Evolutionary conservation across 1,284 basidiomycete species (phyloP), one percentile per base, ranked within the genome.

Genomic region (Apiotrichum gracile): DNA sequence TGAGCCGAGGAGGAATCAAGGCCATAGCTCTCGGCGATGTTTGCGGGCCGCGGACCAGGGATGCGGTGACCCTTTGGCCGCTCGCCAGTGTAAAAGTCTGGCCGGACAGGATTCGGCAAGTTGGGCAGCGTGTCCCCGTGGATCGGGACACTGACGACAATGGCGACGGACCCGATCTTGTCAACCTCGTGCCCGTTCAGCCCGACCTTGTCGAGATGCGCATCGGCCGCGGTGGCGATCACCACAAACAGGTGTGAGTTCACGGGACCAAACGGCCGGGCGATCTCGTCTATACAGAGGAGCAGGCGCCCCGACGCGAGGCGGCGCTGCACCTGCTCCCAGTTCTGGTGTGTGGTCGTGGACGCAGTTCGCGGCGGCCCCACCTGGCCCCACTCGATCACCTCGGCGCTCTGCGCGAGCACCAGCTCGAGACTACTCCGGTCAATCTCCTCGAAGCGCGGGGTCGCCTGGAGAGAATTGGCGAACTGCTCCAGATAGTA

Each of bases 51-150:
- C 17, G 10, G 17, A 21, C 6, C 19, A n/a, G 27, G 19, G 9
- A 7, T 17, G 37, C n/a, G 8, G 14, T 4, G 38, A 27, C 37
- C 17, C 9, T 9, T 7, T n/a, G 9, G 10, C 19, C 10, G 25
- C 8, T 47, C 44, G 25, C 49, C 49, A 6, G 39, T 42, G 29
- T 37, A 31, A 40, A 57, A 54, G 37, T 52, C 49, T 19, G 64
- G 60, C 4, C 50, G 35, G 22, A 66, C 56, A 6, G 66, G 66
- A 44, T 66, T 64, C 5, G 65, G 65, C 9, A 63, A 49, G 25
- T 22, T 24, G 0, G 54, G 54, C 14, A 54, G 13, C 1, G 49
- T 22, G 16, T 19, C 25, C 1, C 51, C 46, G 1, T 43, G 24
- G 8, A 63, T 24, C 4, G 66, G 64, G 6, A 66, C 46, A 0